These are phyloP conservation scores for Candida sanyaensis DNA, from an alignment of 1,139 yeast genomes.

Conservation along the genomic window DNA sequence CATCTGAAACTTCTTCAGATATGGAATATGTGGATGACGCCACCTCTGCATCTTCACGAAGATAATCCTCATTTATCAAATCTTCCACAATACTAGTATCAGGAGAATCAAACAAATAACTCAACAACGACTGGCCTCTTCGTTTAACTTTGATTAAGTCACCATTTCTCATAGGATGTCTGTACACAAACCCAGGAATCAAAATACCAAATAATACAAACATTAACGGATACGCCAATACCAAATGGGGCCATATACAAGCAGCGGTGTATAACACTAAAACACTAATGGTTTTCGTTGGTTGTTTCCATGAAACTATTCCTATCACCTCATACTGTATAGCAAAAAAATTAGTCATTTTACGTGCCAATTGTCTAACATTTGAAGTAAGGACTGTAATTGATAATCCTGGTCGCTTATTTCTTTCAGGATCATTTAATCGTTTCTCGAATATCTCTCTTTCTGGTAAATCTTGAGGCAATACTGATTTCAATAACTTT, in stretches of 20 bases:
- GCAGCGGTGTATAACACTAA: constrained; percentile 57
- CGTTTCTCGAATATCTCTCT: constrained; percentile 45
- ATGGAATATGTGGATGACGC: constrained; percentile 11
- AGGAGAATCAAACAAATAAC: constrained; percentile 47
- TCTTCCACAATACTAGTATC: constrained; percentile 43
- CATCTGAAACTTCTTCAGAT: constrained; percentile 14
- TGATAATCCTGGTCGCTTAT: constrained; percentile 50
- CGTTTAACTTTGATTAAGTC: constrained; percentile 44
- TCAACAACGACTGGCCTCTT: constrained; percentile 59
- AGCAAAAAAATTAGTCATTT: constrained; percentile 54
- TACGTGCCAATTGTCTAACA: constrained; percentile 52
- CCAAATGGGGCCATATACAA: constrained; percentile 70
- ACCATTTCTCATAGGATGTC: constrained; percentile 64
- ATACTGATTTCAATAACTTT: constrained; percentile 46
- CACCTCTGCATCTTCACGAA: constrained; percentile 12
- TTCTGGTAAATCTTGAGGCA: constrained; percentile 47
- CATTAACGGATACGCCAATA: constrained; percentile 64
- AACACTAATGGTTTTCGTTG: constrained; percentile 55
- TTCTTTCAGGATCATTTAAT: constrained; percentile 47
- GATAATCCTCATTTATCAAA: constrained; percentile 26
- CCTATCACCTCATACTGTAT: constrained; percentile 58
- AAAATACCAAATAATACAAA: constrained; percentile 58
- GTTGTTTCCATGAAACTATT: constrained; percentile 63
- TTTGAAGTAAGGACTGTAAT: constrained; percentile 50
- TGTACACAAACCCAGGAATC: constrained; percentile 67